A percentile compares a stretch with the other conserved stretches of the same genome.
phyloP scores from a whole-genome alignment of 805 yeast species.

The Starmerella stigmatis region DNA sequence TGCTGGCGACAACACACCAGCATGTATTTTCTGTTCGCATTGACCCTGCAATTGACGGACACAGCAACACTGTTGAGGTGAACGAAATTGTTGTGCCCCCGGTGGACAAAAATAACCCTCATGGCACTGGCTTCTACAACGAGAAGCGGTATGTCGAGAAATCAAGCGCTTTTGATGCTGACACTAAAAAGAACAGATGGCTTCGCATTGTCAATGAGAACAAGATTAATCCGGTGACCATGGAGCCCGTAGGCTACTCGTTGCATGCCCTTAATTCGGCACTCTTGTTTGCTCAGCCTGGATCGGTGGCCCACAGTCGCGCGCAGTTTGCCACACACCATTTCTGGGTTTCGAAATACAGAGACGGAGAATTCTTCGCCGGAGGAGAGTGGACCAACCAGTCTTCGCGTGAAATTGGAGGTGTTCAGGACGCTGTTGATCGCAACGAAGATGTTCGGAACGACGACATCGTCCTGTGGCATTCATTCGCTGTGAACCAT shows the following conservation, averaged over 20 bases:
- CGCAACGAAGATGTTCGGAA: constrained; percentile 51
- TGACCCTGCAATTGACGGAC: constrained; percentile 74
- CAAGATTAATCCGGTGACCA: constrained; percentile 55
- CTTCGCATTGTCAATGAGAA: constrained; percentile 66
- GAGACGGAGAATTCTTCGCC: constrained; percentile 59
- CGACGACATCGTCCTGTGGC: constrained; percentile 68
- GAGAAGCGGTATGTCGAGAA: constrained; percentile 56
- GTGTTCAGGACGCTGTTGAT: constrained; percentile 21
- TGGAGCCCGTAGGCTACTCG: constrained; percentile 67
- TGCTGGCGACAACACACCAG: constrained; percentile 74
- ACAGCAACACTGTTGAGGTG: constrained; percentile 58
- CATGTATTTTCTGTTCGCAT: constrained; percentile 69
- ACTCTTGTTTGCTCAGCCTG: constrained; percentile 55
- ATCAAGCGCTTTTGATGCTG: constrained; percentile 59
- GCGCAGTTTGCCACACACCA: constrained; percentile 67
- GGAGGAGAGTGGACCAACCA: constrained; percentile 84
- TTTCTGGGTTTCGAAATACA: constrained; percentile 70
- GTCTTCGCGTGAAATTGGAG: constrained; percentile 52
- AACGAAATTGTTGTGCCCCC: constrained; percentile 60
- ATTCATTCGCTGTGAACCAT: constrained; percentile 70
- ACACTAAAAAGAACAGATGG: constrained; percentile 64
- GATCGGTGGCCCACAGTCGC: constrained; percentile 55
- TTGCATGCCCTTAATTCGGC: constrained; percentile 63
- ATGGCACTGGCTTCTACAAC: constrained; percentile 57
- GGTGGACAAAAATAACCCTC: constrained; percentile 46